Base-by-base conservation (phyloP, 805 yeast species). In the Saccharomycopsis sp. region DNA sequence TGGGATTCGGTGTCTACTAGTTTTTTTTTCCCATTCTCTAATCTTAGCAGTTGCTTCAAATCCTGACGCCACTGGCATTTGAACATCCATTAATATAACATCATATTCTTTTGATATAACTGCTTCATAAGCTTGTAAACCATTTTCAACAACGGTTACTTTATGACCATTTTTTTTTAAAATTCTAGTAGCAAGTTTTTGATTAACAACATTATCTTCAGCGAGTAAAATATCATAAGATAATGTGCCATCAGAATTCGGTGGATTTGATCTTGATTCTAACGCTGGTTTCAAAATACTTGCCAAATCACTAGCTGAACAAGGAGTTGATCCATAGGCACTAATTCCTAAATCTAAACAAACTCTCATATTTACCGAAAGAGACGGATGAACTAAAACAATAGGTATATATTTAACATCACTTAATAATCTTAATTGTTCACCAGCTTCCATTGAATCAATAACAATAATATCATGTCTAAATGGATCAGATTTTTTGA, bases 21-120 rank as follows among this genome's bases (percentile, higher is more conserved):
- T 70, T 59, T 79, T 80, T 63, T 72, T 75, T 60, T 85, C 95
- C 94, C 94, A 84, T 54, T 81, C 86, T 51, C 95, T 67, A 40
- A 85, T 85, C 58, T 76, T 75, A 35, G 79, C 84, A 1, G 95
- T 84, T 2, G 95, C 94, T 54, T 85, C 95, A 57, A 85, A 85
- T 0, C 95, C 95, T 21, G 95, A 94, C 92, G 85, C 86, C 13
- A 83, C 84, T 6, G 95, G 95, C 95, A 85, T 85, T 58, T 85
- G 95, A 34, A 85, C 94, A 62, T 85, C 95, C 95, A 85, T 85
- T 50, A 85, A 69, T 15, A 85, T 81, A 35, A 82, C 88, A 55
- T 85, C 95, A 56, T 78, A 85, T 36, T 70, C 67, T 46, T 70
- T 72, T 49, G 70, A 67, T 55, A 76, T 67, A 34, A 83, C 76